Evolutionary conservation across 2,329 filamentous ascomycete species (phyloP), one percentile per base, ranked within the genome.

Genomic region (Neodidymelliopsis sp.): DNA sequence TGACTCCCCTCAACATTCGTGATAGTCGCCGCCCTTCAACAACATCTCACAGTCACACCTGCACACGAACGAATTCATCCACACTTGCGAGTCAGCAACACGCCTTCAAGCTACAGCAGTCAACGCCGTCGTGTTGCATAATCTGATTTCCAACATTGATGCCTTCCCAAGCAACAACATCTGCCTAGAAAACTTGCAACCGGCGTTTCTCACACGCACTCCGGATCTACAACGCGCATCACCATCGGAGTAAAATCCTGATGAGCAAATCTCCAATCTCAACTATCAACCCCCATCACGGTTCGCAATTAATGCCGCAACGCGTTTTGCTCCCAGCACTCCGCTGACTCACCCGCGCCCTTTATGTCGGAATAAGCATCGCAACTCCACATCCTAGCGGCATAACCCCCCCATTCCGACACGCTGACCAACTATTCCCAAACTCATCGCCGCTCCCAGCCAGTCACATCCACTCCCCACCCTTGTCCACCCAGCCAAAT

Each of bases 331-430:
- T 15, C 36, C 28, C 27, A 16, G 13, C 9, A 30, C 13, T n/a
- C n/a, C n/a, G 47, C 40, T 50, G 47, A 50, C 35, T 50, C 41
- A 50, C 6, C 16, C 25, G 5, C 40, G 35, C 47, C 40, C 20
- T 45, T 23, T 41, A 45, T 44, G 30, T 50, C 40, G 47, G 35
- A 45, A 12, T 49, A 10, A 22, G 7, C 7, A 20, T 29, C 27
- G 27, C 34, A 30, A 25, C 33, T 44, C 25, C 31, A 37, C 33
- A 41, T n/a, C 13, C 34, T 49, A 44, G 29, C 39, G 39, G 39
- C 28, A 39, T 34, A n/a, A 10, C 12, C 10, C 31, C 40, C 6
- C 35, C 36, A 45, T 30, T 45, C 47, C 40, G 40, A 45, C 24
- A 30, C 4, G 16, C 13, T 24, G 9, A 42, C 6, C 15, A 13